Percentiles rank a stretch among this genome's conserved stretches.
These are phyloP conservation scores for Phlebiopsis gigantea DNA, from an alignment of 768 basidiomycete species.

Conservation along the genomic window DNA sequence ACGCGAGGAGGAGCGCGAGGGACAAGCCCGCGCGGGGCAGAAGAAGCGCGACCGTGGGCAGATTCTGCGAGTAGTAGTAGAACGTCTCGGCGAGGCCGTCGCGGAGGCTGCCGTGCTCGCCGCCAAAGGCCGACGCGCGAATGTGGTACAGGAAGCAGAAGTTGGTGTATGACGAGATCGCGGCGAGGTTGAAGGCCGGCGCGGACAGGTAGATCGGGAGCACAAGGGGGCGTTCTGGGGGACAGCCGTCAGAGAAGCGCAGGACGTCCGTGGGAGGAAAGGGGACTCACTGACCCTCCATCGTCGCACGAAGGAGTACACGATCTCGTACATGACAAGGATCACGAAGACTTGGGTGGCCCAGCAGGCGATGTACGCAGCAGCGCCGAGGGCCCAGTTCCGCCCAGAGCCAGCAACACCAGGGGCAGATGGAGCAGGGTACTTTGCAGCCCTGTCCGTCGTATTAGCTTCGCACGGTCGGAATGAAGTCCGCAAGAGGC, in stretches of 20 bases:
- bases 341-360: conserved; percentile 67
- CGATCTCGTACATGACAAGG: conserved; percentile 69
- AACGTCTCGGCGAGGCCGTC: conserved; percentile 78
- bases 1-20: conserved; percentile 66
- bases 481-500: not conserved
- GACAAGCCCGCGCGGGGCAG: conserved; percentile 78
- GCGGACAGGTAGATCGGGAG: conserved; percentile 81
- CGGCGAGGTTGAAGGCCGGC: conserved; percentile 67
- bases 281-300: conserved; percentile 74
- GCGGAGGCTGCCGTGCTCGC: conserved; percentile 42
- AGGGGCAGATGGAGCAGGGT: conserved; percentile 64
- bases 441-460: conserved; percentile 57
- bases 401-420: conserved; percentile 67
- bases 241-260: not conserved
- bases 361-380: conserved; percentile 84
- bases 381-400: conserved; percentile 78
- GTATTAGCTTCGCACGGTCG: not conserved
- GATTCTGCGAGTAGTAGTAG: conserved; percentile 80
- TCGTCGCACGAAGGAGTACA: conserved; percentile 68
- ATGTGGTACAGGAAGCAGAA: conserved; percentile 84
- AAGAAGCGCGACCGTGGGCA: conserved; percentile 76
- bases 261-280: conserved; percentile 19
- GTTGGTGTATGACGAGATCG: conserved; percentile 74
- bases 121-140: conserved; percentile 60
- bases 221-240: conserved; percentile 74